Base-by-base conservation (phyloP, 192 early-diverging fungal species). In the Phlyctochytrium arcticum region DNA sequence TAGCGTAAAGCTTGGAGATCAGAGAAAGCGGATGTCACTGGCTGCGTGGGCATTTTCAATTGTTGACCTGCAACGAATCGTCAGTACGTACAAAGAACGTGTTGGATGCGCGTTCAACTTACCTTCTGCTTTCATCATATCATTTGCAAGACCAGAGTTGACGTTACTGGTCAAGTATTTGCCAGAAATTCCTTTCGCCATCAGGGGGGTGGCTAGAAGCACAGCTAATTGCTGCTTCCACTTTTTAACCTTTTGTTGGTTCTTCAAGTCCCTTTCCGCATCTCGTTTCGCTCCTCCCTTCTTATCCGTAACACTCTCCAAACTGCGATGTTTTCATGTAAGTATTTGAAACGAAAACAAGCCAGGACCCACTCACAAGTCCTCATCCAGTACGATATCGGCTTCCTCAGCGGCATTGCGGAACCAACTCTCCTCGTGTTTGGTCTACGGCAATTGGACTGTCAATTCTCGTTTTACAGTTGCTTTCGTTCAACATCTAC, bases 351-450 rank as follows among this genome's bases (percentile, higher is more conserved):
- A 12, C 0, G 39, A 44, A 44, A 44, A 44, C 8, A 0, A 44
- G 21, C 15, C 21, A 19, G 21, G 15, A 12, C 12, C 12, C 2
- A 44, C 39, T 44, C 21, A 44, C 39, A 55, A 48, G 30, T 91
- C 88, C 48, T 87, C 89, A 69, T 91, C 89, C 15, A 92, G 72
- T 35, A 88, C 85, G 34, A 95, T 81, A 46, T 89, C 93, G 64
- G 90, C 69, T 54, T 90, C 91, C 51, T 85, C 76, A 0, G 93
- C 93, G 31, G 85, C 84, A 54, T 89, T 89, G 53, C 81, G 75
- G 70, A 89, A 80, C 92, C 93, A 93, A 55, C 84, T 84, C 21
- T 78, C 71, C 36, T 93, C 84, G 67, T 83, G 75, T 59, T 61
- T 46, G 33, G 26, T 42, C 58, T 76, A 36, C 6, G 1, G 34